phyloP scores from a whole-genome alignment of 2,329 filamentous ascomycete genomes.

The Aspergillus nomiae region DNA sequence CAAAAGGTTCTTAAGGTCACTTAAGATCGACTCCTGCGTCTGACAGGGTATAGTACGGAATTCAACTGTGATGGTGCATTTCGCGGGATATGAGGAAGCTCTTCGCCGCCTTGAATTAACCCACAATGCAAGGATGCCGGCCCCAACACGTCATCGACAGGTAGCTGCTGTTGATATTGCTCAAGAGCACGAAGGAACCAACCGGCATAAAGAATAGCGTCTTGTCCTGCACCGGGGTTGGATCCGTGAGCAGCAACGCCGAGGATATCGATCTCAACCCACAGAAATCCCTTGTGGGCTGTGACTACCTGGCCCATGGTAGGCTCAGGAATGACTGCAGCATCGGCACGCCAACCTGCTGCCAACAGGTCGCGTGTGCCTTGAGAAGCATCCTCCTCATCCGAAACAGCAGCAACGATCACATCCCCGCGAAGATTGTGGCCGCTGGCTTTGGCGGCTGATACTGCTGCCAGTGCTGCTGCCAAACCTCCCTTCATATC shows the following conservation, averaged over 20 bases:
- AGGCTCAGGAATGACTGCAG: slow-evolving; percentile 54
- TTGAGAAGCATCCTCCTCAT: slow-evolving; percentile 55
- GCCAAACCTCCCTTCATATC: slow-evolving; percentile 59
- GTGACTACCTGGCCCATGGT: slow-evolving; percentile 47
- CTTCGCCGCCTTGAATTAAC: slow-evolving; percentile 54
- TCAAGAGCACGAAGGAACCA: slow-evolving; percentile 52
- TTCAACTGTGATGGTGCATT: slow-evolving; percentile 53
- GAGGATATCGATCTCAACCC: slow-evolving; percentile 37
- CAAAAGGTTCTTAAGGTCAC: slow-evolving; percentile 44
- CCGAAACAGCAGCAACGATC: slow-evolving; percentile 56
- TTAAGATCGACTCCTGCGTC: slow-evolving; percentile 38
- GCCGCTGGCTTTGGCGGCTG: slow-evolving; percentile 37
- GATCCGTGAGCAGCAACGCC: slow-evolving; percentile 41
- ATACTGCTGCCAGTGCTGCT: slow-evolving; percentile 47
- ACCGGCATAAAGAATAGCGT: slow-evolving; percentile 54
- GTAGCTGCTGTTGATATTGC: slow-evolving; percentile 42
- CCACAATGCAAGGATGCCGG: slow-evolving; percentile 51
- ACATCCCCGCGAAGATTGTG: slow-evolving; percentile 49
- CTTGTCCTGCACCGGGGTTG: slow-evolving; percentile 47
- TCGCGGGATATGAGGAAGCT: slow-evolving; percentile 54
- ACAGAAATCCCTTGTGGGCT: slow-evolving; percentile 55
- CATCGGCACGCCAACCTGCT: slow-evolving; percentile 58
- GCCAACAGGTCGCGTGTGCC: slow-evolving; percentile 54
- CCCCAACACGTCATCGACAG: slow-evolving; percentile 38
- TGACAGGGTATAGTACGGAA: slow-evolving; percentile 52